A percentile compares a stretch with the other conserved stretches of the same genome.
phyloP scores from a whole-genome alignment of 108 stramenopile genomes.

The Cyclostephanos tholiformis region DNA sequence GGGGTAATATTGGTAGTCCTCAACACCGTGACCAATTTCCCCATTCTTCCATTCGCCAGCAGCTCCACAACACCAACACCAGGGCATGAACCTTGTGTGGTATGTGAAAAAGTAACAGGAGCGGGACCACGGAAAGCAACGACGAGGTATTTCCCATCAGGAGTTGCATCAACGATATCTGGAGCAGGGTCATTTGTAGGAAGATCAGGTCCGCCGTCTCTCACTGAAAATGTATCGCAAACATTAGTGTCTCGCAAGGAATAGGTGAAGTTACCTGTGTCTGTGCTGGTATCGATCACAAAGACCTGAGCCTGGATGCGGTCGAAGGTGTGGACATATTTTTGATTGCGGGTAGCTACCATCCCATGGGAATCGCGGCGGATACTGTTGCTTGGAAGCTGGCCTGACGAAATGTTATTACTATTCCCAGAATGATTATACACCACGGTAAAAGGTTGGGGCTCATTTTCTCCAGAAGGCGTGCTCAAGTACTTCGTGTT shows the following conservation, averaged over 20 bases:
- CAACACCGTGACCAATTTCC: conserved; percentile 35
- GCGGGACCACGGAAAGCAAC: conserved; percentile 43
- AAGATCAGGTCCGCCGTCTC: not conserved
- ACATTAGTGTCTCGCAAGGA: not conserved
- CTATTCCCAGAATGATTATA: not conserved
- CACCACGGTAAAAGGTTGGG: not conserved
- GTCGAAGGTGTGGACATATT: conserved; percentile 42
- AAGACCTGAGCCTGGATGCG: conserved; percentile 38
- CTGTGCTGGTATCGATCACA: conserved; percentile 26
- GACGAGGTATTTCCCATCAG: conserved; percentile 44
- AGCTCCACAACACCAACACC: conserved; percentile 46
- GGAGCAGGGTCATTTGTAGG: not conserved
- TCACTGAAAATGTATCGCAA: not conserved
- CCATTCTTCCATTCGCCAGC: conserved; percentile 19
- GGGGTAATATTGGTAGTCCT: conserved; percentile 34
- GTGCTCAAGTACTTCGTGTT: conserved; percentile 34
- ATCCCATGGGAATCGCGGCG: conserved; percentile 48
- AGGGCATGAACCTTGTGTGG: conserved; percentile 47
- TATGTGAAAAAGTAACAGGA: conserved; percentile 32
- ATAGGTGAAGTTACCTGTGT: not conserved
- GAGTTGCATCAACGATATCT: conserved; percentile 19
- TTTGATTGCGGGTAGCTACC: conserved; percentile 6
- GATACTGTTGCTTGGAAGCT: conserved; percentile 29
- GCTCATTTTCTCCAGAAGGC: not conserved
- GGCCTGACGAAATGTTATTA: conserved; percentile 25